These are phyloP conservation scores for Clavispora carvajalis DNA, from an alignment of 805 yeast genomes.

Conservation along the genomic window DNA sequence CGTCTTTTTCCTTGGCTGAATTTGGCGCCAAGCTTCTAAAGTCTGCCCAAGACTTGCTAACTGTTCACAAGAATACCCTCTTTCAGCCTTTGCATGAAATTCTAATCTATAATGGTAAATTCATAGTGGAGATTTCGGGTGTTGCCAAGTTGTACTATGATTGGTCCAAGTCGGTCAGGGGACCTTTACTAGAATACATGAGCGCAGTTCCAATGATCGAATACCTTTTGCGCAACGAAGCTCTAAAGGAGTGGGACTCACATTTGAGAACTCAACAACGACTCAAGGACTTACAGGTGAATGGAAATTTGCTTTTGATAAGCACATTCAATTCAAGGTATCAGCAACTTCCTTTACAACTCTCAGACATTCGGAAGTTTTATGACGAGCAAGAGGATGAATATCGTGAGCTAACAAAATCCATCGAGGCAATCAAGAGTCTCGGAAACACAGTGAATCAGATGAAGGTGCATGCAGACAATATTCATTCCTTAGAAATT, in stretches of 20 bases:
- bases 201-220: conserved; percentile 56
- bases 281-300: conserved; percentile 40
- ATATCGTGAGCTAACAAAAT: conserved; percentile 43
- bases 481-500: conserved; percentile 47
- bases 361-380: conserved; percentile 50
- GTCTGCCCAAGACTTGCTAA: conserved; percentile 51
- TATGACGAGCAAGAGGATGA: conserved; percentile 45
- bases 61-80: conserved; percentile 48
- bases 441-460: conserved; percentile 59
- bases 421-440: conserved; percentile 48
- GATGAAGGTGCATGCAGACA: conserved; percentile 57
- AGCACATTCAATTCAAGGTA: conserved; percentile 42
- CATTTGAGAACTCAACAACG: conserved; percentile 48
- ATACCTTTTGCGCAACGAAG: conserved; percentile 46
- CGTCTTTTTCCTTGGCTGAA: conserved; percentile 11
- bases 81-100: conserved; percentile 55
- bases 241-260: conserved; percentile 54
- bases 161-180: conserved; percentile 59
- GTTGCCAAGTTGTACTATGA: conserved; percentile 57
- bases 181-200: conserved; percentile 55
- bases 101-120: conserved; percentile 59
- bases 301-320: conserved; percentile 34
- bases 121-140: conserved; percentile 43
- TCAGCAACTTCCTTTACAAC: conserved; percentile 55
- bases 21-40: conserved; percentile 47